These are phyloP conservation scores for Sclerotinia nivalis DNA, from an alignment of 2,329 filamentous ascomycete species.

Conservation along the genomic window DNA sequence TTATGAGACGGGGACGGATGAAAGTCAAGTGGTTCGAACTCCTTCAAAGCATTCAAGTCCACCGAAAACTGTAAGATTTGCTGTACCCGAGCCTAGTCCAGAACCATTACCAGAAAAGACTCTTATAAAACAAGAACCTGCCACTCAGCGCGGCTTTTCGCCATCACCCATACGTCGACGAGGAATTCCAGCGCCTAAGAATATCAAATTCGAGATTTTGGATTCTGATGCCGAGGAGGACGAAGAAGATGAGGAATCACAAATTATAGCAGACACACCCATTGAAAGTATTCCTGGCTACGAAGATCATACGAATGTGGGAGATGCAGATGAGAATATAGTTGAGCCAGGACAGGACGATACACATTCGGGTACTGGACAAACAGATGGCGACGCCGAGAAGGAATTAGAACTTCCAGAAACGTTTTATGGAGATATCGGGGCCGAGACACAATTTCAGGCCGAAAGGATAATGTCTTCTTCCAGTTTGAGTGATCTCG, in stretches of 20 bases:
- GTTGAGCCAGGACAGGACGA: not conserved
- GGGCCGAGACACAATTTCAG: conserved; percentile 34
- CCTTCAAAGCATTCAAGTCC: conserved; percentile 35
- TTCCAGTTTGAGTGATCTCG: not conserved
- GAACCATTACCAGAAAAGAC: conserved; percentile 23
- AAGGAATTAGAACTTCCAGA: conserved; percentile 27
- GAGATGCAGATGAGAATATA: not conserved
- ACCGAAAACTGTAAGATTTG: conserved; percentile 38
- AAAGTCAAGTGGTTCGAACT: conserved; percentile 31
- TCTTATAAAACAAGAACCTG: conserved; percentile 14
- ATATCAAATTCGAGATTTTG: conserved; percentile 32
- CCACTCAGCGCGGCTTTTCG: not conserved
- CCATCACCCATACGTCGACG: not conserved
- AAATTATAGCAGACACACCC: conserved; percentile 6
- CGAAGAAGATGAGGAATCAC: conserved; percentile 19
- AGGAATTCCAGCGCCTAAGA: conserved; percentile 7
- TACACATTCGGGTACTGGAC: not conserved
- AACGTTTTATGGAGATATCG: conserved; percentile 38
- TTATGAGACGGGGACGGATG: conserved; percentile 31
- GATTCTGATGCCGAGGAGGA: conserved; percentile 38
- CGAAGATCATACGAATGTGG: not conserved
- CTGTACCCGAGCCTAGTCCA: conserved; percentile 23
- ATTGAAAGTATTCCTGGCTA: not conserved
- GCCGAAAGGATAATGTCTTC: conserved; percentile 27
- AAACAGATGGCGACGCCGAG: not conserved